Evolutionary conservation across 305 asterid species (phyloP), one percentile per base, ranked within the genome.

Genomic region (Petunia hybrid): DNA sequence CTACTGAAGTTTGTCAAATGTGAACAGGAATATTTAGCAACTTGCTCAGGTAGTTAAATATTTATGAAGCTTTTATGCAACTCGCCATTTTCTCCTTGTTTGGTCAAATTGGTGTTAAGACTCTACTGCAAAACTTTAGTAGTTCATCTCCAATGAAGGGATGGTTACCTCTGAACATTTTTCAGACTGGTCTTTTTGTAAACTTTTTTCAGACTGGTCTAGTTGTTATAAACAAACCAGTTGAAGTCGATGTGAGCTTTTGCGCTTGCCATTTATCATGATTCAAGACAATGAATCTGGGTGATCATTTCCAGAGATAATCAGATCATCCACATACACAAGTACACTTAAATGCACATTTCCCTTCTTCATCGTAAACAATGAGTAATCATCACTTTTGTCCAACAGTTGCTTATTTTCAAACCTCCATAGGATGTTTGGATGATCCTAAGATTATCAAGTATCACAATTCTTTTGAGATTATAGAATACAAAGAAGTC

Each of bases 1-100:
- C 6, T 40, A 42, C 36, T 56, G 43, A 7, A 51, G 78, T 39
- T 22, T 53, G 46, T 51, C 48, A 74, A 51, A 53, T 74, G n/a
- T 55, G 62, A 74, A 74, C 46, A 1, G 64, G 60, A 13, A 51
- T 63, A 53, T 51, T 45, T 63, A 13, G 78, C 78, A 36, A 6
- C 78, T 74, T 4, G 57, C 57, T 69, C 76, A n/a, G 57, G 39
- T 68, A 69, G 76, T 22, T 42, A 16, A 40, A 43, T 14, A 43
- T 69, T n/a, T 69, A 68, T 42, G 76, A 42, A 42, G 55, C 39
- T 67, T 42, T 22, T 42, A 14, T 68, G 39, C 56, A 42, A 68
- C 76, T 42, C n/a, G 14, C 51, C 7, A 35, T 7, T 14, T 67
- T 67, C 53, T 66, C 74, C 74, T 66, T 8, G 36, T 40, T 66